Evolutionary conservation across 1,139 yeast species (phyloP).

Genomic region (Hyphopichia pseudoburtonii): DNA sequence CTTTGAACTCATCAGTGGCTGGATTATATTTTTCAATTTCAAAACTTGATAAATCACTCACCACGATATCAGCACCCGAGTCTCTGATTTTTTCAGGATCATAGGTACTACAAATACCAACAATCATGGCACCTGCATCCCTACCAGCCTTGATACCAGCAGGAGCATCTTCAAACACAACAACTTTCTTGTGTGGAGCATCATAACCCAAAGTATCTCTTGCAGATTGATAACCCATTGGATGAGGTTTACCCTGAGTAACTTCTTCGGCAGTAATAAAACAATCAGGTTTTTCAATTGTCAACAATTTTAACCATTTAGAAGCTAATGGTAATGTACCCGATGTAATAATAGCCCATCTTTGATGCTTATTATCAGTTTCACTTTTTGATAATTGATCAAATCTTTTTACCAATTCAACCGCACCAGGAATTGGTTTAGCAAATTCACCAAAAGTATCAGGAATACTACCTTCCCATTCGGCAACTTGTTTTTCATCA

Average conservation of each 20-base stretch:
- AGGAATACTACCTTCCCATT: slow-evolving; percentile 16
- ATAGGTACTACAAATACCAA: slow-evolving; percentile 16
- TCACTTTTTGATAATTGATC: slow-evolving; percentile 11
- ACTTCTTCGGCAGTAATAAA: slow-evolving; percentile 16
- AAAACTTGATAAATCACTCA: slow-evolving; percentile 12
- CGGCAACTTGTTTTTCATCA: slow-evolving; percentile 13
- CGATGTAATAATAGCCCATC: slow-evolving; percentile 17
- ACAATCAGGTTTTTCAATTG: slow-evolving; percentile 15
- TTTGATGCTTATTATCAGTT: slow-evolving; percentile 14
- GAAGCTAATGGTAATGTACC: slow-evolving; percentile 17
- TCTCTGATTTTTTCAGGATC: slow-evolving; percentile 13
- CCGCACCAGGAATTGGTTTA: slow-evolving; percentile 16
- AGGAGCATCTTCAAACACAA: slow-evolving; percentile 17
- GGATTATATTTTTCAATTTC: slow-evolving; percentile 13
- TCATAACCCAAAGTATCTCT: slow-evolving; percentile 14
- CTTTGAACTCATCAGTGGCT: slow-evolving; percentile 14
- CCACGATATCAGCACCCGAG: slow-evolving; percentile 17
- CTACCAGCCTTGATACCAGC: slow-evolving; percentile 16
- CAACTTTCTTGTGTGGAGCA: slow-evolving; percentile 15
- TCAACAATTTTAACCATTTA: slow-evolving; percentile 15
- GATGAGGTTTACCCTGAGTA: slow-evolving; percentile 15
- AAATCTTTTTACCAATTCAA: slow-evolving; percentile 12
- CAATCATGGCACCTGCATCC: slow-evolving; percentile 16
- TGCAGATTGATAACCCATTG: slow-evolving; percentile 14
- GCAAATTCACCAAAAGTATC: slow-evolving; percentile 15